A percentile compares a stretch with the other conserved stretches of the same genome.
These are phyloP conservation scores for Fusarium solani-melongenae DNA, from an alignment of 2,329 filamentous ascomycete genomes.

Conservation along the genomic window DNA sequence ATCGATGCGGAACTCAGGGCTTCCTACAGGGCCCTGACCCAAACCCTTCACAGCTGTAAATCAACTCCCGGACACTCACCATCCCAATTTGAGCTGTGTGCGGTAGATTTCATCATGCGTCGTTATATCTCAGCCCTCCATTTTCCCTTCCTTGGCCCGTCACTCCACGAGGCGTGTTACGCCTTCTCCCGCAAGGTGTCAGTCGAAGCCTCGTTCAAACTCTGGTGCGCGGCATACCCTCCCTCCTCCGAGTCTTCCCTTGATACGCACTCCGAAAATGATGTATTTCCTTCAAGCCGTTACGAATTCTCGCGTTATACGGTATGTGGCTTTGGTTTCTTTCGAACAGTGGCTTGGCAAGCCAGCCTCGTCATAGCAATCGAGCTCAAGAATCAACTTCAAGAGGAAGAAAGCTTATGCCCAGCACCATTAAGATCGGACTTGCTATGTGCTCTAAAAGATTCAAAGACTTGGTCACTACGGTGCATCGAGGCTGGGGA, in stretches of 20 bases:
- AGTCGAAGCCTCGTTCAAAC: constrained; percentile 59
- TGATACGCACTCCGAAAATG: neutral
- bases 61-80: constrained; percentile 31
- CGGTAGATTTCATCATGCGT: constrained; percentile 63
- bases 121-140: constrained; percentile 68
- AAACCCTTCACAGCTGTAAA: constrained; percentile 44
- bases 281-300: constrained; percentile 4
- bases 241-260: neutral
- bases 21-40: constrained; percentile 55
- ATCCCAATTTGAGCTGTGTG: constrained; percentile 54
- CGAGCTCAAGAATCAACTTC: constrained; percentile 54
- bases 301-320: constrained; percentile 52
- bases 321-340: constrained; percentile 54
- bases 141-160: constrained; percentile 58
- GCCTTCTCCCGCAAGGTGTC: constrained; percentile 62
- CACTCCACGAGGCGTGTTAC: constrained; percentile 56
- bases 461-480: constrained; percentile 54
- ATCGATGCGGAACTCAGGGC: constrained; percentile 56
- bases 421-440: constrained; percentile 52
- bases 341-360: constrained; percentile 49
- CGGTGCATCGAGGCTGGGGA: constrained; percentile 59
- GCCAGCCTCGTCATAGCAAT: constrained; percentile 51
- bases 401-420: constrained; percentile 54
- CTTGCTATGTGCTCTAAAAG: constrained; percentile 54
- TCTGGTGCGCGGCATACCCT: constrained; percentile 56